phyloP scores from a whole-genome alignment of 495 filamentous ascomycete genomes.

The Hamigera avellanea region DNA sequence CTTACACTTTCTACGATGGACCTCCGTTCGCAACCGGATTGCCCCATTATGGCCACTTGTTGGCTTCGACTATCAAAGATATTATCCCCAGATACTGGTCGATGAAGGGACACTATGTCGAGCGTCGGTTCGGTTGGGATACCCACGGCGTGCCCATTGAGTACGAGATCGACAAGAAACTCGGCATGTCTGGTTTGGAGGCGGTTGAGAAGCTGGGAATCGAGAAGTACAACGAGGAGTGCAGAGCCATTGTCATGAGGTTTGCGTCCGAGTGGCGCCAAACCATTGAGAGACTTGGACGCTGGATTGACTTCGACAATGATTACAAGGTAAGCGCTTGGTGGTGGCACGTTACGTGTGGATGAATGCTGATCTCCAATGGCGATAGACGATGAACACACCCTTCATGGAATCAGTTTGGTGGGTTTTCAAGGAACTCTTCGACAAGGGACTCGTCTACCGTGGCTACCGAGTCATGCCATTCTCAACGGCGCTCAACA shows the following conservation, averaged over 20 bases:
- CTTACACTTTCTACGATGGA: slow-evolving; percentile 57
- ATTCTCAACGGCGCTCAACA: slow-evolving; percentile 83
- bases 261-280: slow-evolving; percentile 82
- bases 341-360: too few relatives aligned
- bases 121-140: slow-evolving; percentile 66
- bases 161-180: slow-evolving; percentile 97
- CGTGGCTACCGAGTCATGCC: slow-evolving; percentile 88
- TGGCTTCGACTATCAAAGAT: slow-evolving; percentile 95
- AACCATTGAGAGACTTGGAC: slow-evolving; percentile 80
- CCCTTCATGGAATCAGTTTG: slow-evolving; percentile 94
- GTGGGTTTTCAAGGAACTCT: slow-evolving; percentile 94
- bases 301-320: slow-evolving; percentile 98
- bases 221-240: slow-evolving; percentile 87
- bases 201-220: slow-evolving; percentile 83
- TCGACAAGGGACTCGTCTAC: slow-evolving; percentile 81
- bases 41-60: slow-evolving; percentile 92
- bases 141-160: slow-evolving; percentile 95
- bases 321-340: slow-evolving; percentile 67
- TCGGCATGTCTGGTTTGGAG: slow-evolving; percentile 78
- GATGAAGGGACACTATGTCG: slow-evolving; percentile 88
- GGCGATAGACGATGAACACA: slow-evolving; percentile 69
- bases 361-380: too few relatives aligned
- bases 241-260: slow-evolving; percentile 87
- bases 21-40: slow-evolving; percentile 59
- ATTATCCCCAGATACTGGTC: slow-evolving; percentile 96